Base-by-base conservation (phyloP, 352 stramenopile species). In the Phytophthora uliginosa region DNA sequence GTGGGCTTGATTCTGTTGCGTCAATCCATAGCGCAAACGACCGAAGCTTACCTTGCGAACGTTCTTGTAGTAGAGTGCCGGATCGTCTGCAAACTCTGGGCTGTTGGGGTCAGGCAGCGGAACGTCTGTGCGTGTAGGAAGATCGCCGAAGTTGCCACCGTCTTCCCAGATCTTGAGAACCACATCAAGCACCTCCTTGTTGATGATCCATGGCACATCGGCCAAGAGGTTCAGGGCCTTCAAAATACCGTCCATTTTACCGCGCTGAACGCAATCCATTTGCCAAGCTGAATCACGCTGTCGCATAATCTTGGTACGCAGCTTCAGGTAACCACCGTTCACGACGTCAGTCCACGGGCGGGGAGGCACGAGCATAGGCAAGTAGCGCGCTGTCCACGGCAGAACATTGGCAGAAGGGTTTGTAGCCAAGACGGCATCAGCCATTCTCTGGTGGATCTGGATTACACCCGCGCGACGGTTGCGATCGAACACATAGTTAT, bases 281-380 rank as follows among this genome's bases (percentile, higher is more conserved):
- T 96, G 86, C 84, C 86, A 94, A 31, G 82, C 84, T 31, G 82
- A 89, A 55, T 93, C 86, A 36, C 89, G 86, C 63, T 94, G 84
- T 22, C 97, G 90, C 92, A 99, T 98, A 59, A 99, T 91, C 66
- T 97, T 93, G 22, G 92, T 95, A 58, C 97, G 89, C 18, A 99
- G 81, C 60, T 87, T 95, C 47, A 98, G 76, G 75, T 99, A 99
- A 9, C 96, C 97, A 17, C 98, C 98, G 60, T 97, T 89, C 55
- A 92, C 86, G 7, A 97, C 78, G 53, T 75, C 81, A 8, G 85
- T 88, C 98, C 98, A 99, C 28, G 88, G 82, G 61, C 87, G 91
- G 15, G 98, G 98, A 20, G 97, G 95, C 10, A 99, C 92, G 47
- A 99, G 84, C 98, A 99, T 99, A 20, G 98, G 97, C 63, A 98